Conservation (phyloP, 1,139 yeast species). For the Saccharomyces uvarum region DNA sequence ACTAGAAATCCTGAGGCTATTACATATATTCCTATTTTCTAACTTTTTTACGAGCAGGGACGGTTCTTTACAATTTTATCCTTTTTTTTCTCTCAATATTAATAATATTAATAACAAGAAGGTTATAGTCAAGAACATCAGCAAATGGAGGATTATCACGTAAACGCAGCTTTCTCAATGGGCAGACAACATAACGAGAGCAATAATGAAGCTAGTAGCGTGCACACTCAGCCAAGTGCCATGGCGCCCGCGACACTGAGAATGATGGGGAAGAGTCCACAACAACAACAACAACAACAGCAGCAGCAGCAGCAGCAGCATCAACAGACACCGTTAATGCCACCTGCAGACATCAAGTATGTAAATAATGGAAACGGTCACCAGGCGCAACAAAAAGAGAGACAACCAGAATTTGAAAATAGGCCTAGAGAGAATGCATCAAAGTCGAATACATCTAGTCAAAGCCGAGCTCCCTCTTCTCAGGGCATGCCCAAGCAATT, state of each 20-base stretch:
- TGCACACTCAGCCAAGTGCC: slow-evolving; percentile 15
- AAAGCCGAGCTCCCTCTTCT: neutral
- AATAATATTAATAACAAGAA: neutral
- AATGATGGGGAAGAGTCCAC: slow-evolving; percentile 47
- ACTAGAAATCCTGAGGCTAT: neutral
- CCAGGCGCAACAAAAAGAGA: slow-evolving; percentile 6
- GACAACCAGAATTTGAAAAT: neutral
- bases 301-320: slow-evolving; percentile 9
- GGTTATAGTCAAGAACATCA: slow-evolving; percentile 1
- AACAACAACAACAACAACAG: neutral
- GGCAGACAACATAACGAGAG: slow-evolving; percentile 12
- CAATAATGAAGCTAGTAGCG: neutral
- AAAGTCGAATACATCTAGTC: neutral
- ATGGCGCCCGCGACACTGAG: slow-evolving; percentile 65
- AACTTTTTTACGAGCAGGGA: neutral
- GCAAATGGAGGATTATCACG: slow-evolving; percentile 27
- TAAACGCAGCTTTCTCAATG: slow-evolving; percentile 29
- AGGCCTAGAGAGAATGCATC: neutral
- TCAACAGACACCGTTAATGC: slow-evolving; percentile 20
- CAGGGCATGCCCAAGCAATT: slow-evolving; percentile 41
- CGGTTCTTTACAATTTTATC: neutral
- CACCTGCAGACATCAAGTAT: neutral
- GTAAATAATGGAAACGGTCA: neutral
- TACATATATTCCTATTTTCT: neutral
- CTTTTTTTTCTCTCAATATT: neutral